Conservation (phyloP, 2,329 filamentous ascomycete genomes). For the Laburnicola sp. region DNA sequence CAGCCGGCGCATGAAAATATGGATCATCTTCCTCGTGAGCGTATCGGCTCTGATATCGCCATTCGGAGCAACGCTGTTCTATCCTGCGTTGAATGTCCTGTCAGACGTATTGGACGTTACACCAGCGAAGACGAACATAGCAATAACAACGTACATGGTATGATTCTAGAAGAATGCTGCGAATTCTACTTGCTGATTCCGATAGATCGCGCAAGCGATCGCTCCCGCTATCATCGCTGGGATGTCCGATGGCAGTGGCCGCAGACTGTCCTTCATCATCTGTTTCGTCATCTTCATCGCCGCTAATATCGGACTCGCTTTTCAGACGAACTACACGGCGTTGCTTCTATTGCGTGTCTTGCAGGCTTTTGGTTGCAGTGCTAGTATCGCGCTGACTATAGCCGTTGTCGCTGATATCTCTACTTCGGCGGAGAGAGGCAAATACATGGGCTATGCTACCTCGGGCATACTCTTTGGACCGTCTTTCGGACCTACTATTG, state of each 20-base stretch:
- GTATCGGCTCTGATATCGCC: slow-evolving; percentile 55
- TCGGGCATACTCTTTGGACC: slow-evolving; percentile 49
- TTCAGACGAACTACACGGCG: slow-evolving; percentile 43
- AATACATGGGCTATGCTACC: slow-evolving; percentile 70
- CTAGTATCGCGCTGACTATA: slow-evolving; percentile 61
- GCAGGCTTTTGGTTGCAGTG: slow-evolving; percentile 47
- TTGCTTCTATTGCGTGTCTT: slow-evolving; percentile 42
- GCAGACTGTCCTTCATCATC: slow-evolving; percentile 56
- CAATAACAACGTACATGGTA: slow-evolving; percentile 56
- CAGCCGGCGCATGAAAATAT: slow-evolving; percentile 46
- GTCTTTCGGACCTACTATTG: slow-evolving; percentile 42
- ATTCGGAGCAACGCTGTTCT: slow-evolving; percentile 44
- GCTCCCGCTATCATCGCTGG: slow-evolving; percentile 57
- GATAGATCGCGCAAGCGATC: slow-evolving; percentile 53
- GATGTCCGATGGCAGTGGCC: slow-evolving; percentile 56
- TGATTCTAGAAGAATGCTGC: not conserved
- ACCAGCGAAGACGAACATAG: slow-evolving; percentile 53
- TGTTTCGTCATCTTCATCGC: slow-evolving; percentile 45
- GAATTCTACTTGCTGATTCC: slow-evolving; percentile 11
- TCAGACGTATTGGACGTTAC: slow-evolving; percentile 48
- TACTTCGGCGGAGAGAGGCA: slow-evolving; percentile 69
- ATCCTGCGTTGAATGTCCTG: slow-evolving; percentile 41
- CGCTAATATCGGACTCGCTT: slow-evolving; percentile 43
- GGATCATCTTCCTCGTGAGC: slow-evolving; percentile 55
- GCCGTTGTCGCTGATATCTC: slow-evolving; percentile 74